phyloP scores from a whole-genome alignment of 2,329 filamentous ascomycete genomes.

The Cladosporium sp. region DNA sequence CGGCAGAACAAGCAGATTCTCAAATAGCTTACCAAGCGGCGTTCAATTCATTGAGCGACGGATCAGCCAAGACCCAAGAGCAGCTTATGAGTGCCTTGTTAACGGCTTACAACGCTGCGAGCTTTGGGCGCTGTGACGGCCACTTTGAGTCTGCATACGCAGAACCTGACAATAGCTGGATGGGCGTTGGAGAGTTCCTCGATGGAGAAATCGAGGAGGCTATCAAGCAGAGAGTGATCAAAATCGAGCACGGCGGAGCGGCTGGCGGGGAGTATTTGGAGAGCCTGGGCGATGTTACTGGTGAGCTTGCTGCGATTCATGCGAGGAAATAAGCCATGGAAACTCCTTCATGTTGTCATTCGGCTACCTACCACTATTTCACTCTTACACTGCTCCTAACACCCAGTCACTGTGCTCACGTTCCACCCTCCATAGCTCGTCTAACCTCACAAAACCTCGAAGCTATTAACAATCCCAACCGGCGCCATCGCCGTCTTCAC shows the following conservation, averaged over 20 bases:
- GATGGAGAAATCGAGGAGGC: not conserved
- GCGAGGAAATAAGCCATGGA: not conserved
- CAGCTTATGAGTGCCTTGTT: not conserved
- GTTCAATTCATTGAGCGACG: not conserved
- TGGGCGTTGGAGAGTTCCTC: not conserved
- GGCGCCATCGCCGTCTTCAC: not conserved
- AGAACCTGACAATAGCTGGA: not conserved
- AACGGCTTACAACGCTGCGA: constrained; percentile 1
- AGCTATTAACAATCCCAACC: not conserved
- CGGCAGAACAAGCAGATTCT: not conserved
- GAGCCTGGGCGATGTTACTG: not conserved
- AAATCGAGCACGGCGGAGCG: too few relatives aligned
- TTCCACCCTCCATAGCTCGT: not conserved
- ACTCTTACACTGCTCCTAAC: not conserved
- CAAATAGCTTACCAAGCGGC: not conserved
- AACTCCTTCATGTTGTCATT: not conserved
- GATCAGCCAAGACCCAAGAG: not conserved
- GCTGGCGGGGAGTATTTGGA: not conserved
- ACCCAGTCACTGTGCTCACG: not conserved
- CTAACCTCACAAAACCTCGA: not conserved
- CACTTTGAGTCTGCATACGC: not conserved
- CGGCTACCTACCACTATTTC: not conserved
- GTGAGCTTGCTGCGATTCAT: not conserved
- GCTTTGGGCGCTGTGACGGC: not conserved
- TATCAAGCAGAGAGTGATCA: not conserved